Conservation (phyloP, 2,329 filamentous ascomycete genomes). For the Chalaropsis ovoidea region DNA sequence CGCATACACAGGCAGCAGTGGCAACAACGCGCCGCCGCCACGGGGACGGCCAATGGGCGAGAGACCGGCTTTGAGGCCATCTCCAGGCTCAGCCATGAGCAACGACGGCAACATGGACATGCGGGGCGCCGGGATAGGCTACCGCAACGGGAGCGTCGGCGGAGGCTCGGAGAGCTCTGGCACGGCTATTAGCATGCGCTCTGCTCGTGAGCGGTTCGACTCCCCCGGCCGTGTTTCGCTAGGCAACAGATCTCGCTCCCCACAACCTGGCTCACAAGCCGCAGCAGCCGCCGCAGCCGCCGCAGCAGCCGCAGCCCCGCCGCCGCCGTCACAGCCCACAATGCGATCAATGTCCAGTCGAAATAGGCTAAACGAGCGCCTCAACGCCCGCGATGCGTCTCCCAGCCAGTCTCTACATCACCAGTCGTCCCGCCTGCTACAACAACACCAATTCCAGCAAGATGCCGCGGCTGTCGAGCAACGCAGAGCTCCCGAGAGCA, state of each 20-base stretch:
- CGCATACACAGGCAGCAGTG: slow-evolving; percentile 35
- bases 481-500: slow-evolving; percentile 34
- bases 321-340: slow-evolving; percentile 15
- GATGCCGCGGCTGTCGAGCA: slow-evolving; percentile 16
- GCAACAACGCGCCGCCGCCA: slow-evolving; percentile 17
- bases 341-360: slow-evolving; percentile 32
- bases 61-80: slow-evolving; percentile 15
- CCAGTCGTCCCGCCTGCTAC: slow-evolving; percentile 19
- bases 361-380: slow-evolving; percentile 28
- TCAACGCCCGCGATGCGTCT: slow-evolving; percentile 19
- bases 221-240: slow-evolving; percentile 18
- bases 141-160: slow-evolving; percentile 22
- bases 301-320: not conserved
- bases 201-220: slow-evolving; percentile 22
- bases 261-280: slow-evolving; percentile 18
- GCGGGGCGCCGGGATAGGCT: slow-evolving; percentile 13
- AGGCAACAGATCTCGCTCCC: slow-evolving; percentile 21
- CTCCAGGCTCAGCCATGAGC: not conserved
- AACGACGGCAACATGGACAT: slow-evolving; percentile 18
- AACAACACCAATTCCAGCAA: slow-evolving; percentile 27
- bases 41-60: slow-evolving; percentile 22
- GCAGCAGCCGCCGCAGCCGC: not conserved
- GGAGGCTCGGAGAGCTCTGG: slow-evolving; percentile 21
- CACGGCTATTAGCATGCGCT: slow-evolving; percentile 21
- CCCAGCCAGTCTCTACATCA: slow-evolving; percentile 15